Conservation (phyloP, 768 basidiomycete genomes). For the Panaeolus cyanescens region DNA sequence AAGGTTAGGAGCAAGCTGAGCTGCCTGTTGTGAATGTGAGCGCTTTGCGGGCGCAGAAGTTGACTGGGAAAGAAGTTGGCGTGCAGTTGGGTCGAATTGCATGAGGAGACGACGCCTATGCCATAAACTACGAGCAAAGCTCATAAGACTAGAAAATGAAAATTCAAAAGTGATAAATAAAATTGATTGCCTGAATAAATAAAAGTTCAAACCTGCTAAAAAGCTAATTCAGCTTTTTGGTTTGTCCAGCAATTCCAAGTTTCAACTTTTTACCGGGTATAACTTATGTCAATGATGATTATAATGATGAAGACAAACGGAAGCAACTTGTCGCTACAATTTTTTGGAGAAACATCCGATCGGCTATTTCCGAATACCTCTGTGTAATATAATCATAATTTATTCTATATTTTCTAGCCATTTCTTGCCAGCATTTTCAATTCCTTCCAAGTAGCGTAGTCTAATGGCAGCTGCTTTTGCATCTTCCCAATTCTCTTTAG, state of each 20-base stretch:
- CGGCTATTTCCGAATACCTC: constrained; percentile 17
- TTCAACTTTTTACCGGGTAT: neutral
- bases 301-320: constrained; percentile 4
- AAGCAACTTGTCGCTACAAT: constrained; percentile 7
- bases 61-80: constrained; percentile 23
- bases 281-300: neutral
- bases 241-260: neutral
- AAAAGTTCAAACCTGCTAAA: constrained; percentile 14
- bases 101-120: constrained; percentile 60
- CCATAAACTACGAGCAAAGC: constrained; percentile 46
- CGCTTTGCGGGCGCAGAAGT: constrained; percentile 38
- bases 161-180: neutral
- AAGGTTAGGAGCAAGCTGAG: constrained; percentile 8
- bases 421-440: constrained; percentile 51
- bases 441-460: constrained; percentile 72
- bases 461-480: constrained; percentile 65
- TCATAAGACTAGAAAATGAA: constrained; percentile 40
- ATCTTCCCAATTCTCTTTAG: constrained; percentile 49
- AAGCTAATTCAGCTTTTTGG: neutral
- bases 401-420: constrained; percentile 35
- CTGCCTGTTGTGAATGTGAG: constrained; percentile 43
- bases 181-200: neutral
- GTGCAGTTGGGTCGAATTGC: constrained; percentile 49
- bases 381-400: neutral
- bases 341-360: constrained; percentile 8